Base-by-base conservation (phyloP, 495 filamentous ascomycete genomes). In the Penicillium canariense region DNA sequence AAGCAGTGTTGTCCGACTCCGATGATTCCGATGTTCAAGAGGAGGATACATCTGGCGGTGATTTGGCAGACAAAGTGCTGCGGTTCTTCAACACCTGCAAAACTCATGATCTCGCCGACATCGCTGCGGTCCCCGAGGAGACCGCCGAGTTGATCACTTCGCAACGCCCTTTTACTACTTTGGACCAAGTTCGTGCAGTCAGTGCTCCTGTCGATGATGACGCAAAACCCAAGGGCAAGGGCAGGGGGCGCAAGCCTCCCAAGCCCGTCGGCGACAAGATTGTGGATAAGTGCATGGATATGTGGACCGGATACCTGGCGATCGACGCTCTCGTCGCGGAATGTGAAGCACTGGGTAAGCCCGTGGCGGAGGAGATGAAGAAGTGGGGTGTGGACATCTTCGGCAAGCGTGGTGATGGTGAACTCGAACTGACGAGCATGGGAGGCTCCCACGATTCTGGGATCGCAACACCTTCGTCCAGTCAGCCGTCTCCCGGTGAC, bases 21-120 rank as follows among this genome's bases (percentile, higher is more conserved):
- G 72, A 81, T 27, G 84, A 86, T 56, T 80, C 78, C 1, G 82
- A 85, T 54, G 81, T 82, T 32, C 80, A 75, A 23, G 61, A 74
- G 4, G 75, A 71, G 26, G 64, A 61, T 36, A 49, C 67, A 10
- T 68, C 56, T 12, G 63, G 71, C 47, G 74, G 71, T 38, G 70
- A 72, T 25, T 53, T 84, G 32, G 81, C 87, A 20, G 52, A 50
- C 5, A 81, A 81, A 44, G 82, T 96, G 1, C 72, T 97, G 15
- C 77, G 83, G 0, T 96, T 90, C 66, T 83, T 98, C 70, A 97
- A 98, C 64, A 85, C 77, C 0, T 94, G 89, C 69, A 78, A 81
- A 3, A 70, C 76, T 14, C 77, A 84, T 23, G 86, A 89, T 42
- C 79, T 98, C 15, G 81, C 84, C 2, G 91, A 95, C 61, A 85